Base-by-base conservation (phyloP, 495 filamentous ascomycete genomes). In the Astrocystis sublimbata region DNA sequence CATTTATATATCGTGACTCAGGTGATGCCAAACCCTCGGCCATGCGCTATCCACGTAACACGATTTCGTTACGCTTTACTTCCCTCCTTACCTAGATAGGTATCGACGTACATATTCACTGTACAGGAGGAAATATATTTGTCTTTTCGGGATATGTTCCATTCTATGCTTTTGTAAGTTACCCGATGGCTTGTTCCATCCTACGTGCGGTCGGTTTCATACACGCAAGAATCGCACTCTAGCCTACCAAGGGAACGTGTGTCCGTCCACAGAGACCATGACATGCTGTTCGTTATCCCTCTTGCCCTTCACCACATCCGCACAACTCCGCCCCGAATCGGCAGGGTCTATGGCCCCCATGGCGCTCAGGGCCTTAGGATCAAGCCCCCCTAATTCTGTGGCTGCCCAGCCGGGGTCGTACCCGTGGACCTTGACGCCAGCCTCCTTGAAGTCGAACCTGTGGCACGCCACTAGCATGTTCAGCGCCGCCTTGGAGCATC, bases 401-500 rank as follows among this genome's bases (percentile, higher is more conserved):
- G 58, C 58, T 2, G 35, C 45, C 58, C 33, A 38, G 6, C 46
- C 58, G 0, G 58, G 58, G 9, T 50, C 42, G 5, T 49, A 49
- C 5, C 43, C 57, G 42, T 47, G 42, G 23, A 59, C 57, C 17
- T 19, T 59, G 21, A 59, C 19, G 10, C 57, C 57, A 3, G 49
- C 2, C 6, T 59, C 57, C 13, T 31, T 36, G 2, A 59, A 45
- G n/a, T 59, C 57, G 33, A 40, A 59, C 6, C 43, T 45, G n/a
- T 59, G 57, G 23, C 57, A 59, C 3, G 57, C 57, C 3, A 45
- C n/a, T 1, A 59, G 45, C 57, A 59, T 59, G n/a, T 19, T 6
- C 19, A 59, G 33, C 30, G 57, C 57, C n/a, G 57, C 42, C 31
- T 59, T 59, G 12, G 57, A 21, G 33, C 57, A 59, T 9, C 57